A percentile compares a stretch with the other conserved stretches of the same genome.
phyloP scores from a whole-genome alignment of 2,329 filamentous ascomycete genomes.

The Fusarium floridanum region DNA sequence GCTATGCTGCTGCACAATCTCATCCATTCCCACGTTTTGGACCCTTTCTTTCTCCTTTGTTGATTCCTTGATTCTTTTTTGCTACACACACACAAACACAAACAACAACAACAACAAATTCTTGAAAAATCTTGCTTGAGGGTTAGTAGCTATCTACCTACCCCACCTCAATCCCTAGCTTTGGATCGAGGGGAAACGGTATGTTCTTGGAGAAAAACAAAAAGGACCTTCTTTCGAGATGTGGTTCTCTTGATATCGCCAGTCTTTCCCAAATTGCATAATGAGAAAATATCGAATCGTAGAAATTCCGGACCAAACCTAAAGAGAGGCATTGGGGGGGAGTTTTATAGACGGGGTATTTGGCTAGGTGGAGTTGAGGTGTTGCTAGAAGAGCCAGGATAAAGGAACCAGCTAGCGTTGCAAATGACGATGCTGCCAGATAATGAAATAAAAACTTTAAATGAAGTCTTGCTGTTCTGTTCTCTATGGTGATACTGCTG shows the following conservation, averaged over 20 bases:
- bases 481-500: neutral
- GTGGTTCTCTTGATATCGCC: constrained; percentile 17
- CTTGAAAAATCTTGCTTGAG: constrained; percentile 28
- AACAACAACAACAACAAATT: constrained; percentile 33
- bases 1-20: constrained; percentile 48
- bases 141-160: constrained; percentile 22
- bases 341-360: constrained; percentile 35
- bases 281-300: constrained; percentile 39
- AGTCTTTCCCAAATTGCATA: constrained; percentile 18
- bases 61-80: constrained; percentile 33
- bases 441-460: constrained; percentile 27
- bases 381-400: constrained; percentile 11
- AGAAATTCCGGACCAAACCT: constrained; percentile 31
- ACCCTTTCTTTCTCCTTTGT: constrained; percentile 23
- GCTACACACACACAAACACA: constrained; percentile 30
- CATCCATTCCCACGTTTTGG: constrained; percentile 42
- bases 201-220: constrained; percentile 30
- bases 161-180: neutral
- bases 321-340: neutral
- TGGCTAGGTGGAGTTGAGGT: constrained; percentile 24
- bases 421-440: constrained; percentile 34
- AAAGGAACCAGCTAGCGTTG: constrained; percentile 27
- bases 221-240: constrained; percentile 26
- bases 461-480: neutral
- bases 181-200: constrained; percentile 20